phyloP scores from a whole-genome alignment of 2,329 filamentous ascomycete genomes.

The Cercospora sesami region DNA sequence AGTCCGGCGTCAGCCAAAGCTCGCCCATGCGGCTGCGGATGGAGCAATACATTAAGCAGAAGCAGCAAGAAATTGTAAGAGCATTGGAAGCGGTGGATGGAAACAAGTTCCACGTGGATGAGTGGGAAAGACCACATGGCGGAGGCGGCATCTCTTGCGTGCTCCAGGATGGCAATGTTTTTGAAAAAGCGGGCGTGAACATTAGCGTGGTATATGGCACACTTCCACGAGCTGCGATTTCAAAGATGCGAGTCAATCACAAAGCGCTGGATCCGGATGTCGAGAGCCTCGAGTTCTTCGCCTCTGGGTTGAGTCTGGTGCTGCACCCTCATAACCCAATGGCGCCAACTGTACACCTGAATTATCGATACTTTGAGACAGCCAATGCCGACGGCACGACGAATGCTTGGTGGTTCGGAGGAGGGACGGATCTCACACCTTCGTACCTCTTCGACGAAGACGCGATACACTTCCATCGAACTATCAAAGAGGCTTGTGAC shows the following conservation, averaged over 20 bases:
- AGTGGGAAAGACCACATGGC: conserved; percentile 83
- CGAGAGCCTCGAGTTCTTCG: conserved; percentile 90
- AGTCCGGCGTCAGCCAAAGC: conserved; percentile 69
- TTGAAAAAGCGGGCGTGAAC: conserved; percentile 96
- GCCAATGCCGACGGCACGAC: conserved; percentile 76
- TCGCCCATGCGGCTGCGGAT: conserved; percentile 97
- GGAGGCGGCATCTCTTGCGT: conserved; percentile 94
- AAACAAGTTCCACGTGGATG: conserved; percentile 75
- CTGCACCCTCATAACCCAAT: conserved; percentile 93
- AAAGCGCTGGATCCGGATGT: conserved; percentile 79
- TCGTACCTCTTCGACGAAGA: conserved; percentile 96
- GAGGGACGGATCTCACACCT: conserved; percentile 90
- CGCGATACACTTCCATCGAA: conserved; percentile 92
- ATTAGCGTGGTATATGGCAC: conserved; percentile 93
- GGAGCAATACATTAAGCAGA: conserved; percentile 92
- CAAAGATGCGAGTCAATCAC: conserved; percentile 92
- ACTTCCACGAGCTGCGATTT: conserved; percentile 80
- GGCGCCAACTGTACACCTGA: conserved; percentile 95
- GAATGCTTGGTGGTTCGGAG: conserved; percentile 97
- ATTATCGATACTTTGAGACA: conserved; percentile 98
- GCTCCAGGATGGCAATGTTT: conserved; percentile 91
- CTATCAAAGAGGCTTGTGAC: conserved; percentile 90
- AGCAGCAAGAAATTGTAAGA: conserved; percentile 83
- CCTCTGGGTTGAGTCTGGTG: conserved; percentile 87
- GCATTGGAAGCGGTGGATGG: conserved; percentile 84